phyloP scores from a whole-genome alignment of 2,329 filamentous ascomycete species.

The Penicillium sp. region DNA sequence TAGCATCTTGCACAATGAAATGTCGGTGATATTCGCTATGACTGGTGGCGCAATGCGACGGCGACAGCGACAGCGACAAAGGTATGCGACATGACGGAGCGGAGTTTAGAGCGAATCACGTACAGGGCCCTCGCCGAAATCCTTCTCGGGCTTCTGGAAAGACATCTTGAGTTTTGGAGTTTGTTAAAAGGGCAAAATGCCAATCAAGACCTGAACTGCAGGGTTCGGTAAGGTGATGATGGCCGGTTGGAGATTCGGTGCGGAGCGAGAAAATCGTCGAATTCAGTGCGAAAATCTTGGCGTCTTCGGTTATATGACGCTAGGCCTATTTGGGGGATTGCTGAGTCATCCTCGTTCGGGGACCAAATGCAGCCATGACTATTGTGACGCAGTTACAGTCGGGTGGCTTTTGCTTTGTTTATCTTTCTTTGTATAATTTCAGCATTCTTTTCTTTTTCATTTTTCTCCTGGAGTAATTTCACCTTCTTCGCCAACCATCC shows the following conservation, averaged over 20 bases:
- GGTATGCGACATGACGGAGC: neutral
- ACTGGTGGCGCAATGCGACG: constrained; percentile 1
- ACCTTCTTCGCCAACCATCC: too few relatives aligned
- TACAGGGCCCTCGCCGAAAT: constrained; percentile 83
- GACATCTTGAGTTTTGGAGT: constrained; percentile 65
- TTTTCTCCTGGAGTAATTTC: constrained; percentile 9
- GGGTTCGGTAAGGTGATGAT: constrained; percentile 80
- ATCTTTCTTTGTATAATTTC: constrained; percentile 7
- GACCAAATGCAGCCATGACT: constrained; percentile 20
- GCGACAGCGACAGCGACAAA: constrained; percentile 11
- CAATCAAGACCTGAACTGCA: constrained; percentile 80
- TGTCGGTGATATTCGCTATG: neutral
- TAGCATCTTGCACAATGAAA: constrained; percentile 4
- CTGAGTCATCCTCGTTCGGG: constrained; percentile 15
- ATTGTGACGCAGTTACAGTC: constrained; percentile 2
- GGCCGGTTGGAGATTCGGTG: constrained; percentile 29
- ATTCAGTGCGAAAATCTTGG: constrained; percentile 35
- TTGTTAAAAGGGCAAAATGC: constrained; percentile 35
- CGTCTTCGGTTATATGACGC: constrained; percentile 41
- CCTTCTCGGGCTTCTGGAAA: constrained; percentile 94
- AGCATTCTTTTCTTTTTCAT: neutral
- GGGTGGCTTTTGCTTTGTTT: constrained; percentile 8
- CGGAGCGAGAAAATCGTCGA: constrained; percentile 23
- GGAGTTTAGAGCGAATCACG: constrained; percentile 35
- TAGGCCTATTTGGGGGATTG: constrained; percentile 32